Percentiles rank a stretch among this genome's conserved stretches.
phyloP scores from a whole-genome alignment of 2,329 filamentous ascomycete genomes.

The Neoscytalidium dimidiatum region DNA sequence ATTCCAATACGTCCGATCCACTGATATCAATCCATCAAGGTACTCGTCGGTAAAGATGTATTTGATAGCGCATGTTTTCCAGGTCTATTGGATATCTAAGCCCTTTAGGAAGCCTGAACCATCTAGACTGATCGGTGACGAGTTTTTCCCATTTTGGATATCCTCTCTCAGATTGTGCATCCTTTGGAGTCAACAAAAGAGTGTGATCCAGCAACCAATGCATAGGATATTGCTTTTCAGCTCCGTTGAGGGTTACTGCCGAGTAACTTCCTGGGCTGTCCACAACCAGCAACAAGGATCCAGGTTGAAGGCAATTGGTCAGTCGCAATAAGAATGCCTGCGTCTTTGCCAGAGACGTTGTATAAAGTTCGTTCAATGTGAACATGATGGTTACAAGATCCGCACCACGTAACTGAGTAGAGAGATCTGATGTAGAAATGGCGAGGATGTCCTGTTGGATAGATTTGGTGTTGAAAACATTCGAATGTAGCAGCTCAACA shows the following conservation, averaged over 20 bases:
- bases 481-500: constrained; percentile 34
- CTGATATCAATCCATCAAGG: too few species aligned
- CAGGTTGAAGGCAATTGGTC: constrained; percentile 58
- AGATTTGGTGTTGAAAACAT: constrained; percentile 42
- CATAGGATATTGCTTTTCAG: constrained; percentile 80
- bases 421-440: constrained; percentile 39
- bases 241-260: constrained; percentile 64
- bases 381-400: constrained; percentile 80
- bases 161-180: neutral
- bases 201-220: constrained; percentile 88
- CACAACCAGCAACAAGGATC: constrained; percentile 76
- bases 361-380: constrained; percentile 94
- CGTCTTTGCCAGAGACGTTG: constrained; percentile 70
- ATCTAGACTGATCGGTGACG: constrained; percentile 73
- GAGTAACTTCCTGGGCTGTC: constrained; percentile 95
- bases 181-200: constrained; percentile 52
- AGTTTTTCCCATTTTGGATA: constrained; percentile 68
- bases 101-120: constrained; percentile 70
- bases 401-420: constrained; percentile 30
- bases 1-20: neutral
- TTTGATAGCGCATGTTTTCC: constrained; percentile 94
- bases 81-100: constrained; percentile 80
- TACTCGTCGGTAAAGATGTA: constrained; percentile 69
- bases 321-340: constrained; percentile 74
- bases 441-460: constrained; percentile 53